Conservation (phyloP, 2,329 filamentous ascomycete species). For the Fusarium heterosporum region DNA sequence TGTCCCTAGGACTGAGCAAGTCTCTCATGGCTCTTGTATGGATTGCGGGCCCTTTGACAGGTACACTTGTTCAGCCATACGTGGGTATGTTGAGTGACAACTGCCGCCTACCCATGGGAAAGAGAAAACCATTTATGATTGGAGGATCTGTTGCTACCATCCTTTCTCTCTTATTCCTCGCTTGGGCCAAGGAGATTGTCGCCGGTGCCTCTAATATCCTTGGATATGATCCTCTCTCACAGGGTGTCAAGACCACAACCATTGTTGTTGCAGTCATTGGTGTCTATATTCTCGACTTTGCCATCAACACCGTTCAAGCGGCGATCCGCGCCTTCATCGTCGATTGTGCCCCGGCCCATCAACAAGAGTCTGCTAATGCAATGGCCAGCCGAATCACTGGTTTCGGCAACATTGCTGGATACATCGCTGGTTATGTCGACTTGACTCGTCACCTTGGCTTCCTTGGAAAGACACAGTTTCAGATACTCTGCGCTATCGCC, state of each 20-base stretch:
- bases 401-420: conserved; percentile 90
- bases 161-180: conserved; percentile 74
- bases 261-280: conserved; percentile 85
- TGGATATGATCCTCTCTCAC: conserved; percentile 74
- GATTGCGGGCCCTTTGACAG: conserved; percentile 84
- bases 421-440: conserved; percentile 86
- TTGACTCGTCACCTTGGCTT: conserved; percentile 80
- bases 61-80: conserved; percentile 83
- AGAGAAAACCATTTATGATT: conserved; percentile 84
- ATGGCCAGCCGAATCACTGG: conserved; percentile 92
- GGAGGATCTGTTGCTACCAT: conserved; percentile 76
- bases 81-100: conserved; percentile 85
- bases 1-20: conserved; percentile 85
- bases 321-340: conserved; percentile 92
- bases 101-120: conserved; percentile 79
- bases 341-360: conserved; percentile 90
- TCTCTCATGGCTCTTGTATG: conserved; percentile 85
- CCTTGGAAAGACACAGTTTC: conserved; percentile 90
- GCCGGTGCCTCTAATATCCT: conserved; percentile 75
- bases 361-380: conserved; percentile 93
- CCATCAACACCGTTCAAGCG: conserved; percentile 97
- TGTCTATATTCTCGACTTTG: conserved; percentile 92
- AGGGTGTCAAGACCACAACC: conserved; percentile 71
- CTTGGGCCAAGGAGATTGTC: conserved; percentile 80
- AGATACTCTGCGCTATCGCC: conserved; percentile 89